phyloP scores from a whole-genome alignment of 2,329 filamentous ascomycete species.

The Ceratocystis eucalypticola region DNA sequence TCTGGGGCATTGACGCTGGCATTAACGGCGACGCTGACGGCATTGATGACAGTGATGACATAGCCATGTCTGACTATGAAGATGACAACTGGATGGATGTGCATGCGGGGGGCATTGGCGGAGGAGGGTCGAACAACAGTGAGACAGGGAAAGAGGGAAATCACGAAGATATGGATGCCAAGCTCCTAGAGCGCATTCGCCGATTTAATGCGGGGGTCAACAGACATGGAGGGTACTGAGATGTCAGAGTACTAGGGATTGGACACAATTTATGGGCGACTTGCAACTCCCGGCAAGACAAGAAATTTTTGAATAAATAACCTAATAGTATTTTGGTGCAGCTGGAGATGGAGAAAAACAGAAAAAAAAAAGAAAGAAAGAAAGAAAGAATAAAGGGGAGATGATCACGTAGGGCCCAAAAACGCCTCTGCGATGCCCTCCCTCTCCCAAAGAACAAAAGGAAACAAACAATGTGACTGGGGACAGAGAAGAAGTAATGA shows the following conservation, averaged over 20 bases:
- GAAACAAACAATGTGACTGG: slow-evolving; percentile 8
- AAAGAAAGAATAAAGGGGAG: not conserved
- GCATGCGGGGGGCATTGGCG: not conserved
- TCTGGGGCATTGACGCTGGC: slow-evolving; percentile 33
- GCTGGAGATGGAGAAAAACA: not conserved
- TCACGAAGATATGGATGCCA: slow-evolving; percentile 20
- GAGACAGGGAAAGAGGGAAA: not conserved
- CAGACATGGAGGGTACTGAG: slow-evolving; percentile 15
- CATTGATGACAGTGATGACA: slow-evolving; percentile 28
- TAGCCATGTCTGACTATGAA: slow-evolving; percentile 28
- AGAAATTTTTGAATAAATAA: not conserved
- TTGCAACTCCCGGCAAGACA: not conserved
- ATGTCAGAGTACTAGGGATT: not conserved
- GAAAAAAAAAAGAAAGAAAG: not conserved
- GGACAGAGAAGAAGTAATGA: not conserved
- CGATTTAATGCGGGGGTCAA: slow-evolving; percentile 19
- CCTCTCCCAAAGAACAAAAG: not conserved
- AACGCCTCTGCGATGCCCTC: not conserved
- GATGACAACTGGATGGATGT: slow-evolving; percentile 27
- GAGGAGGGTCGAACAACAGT: not conserved
- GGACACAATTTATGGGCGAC: not conserved
- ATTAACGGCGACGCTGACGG: slow-evolving; percentile 40
- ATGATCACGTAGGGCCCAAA: too few relatives aligned
- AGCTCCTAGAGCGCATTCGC: slow-evolving; percentile 23
- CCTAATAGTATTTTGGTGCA: too few relatives aligned